A percentile compares a stretch with the other conserved stretches of the same genome.
Conservation (phyloP, 208 protist species). For the Leishmania martiniquensis region DNA sequence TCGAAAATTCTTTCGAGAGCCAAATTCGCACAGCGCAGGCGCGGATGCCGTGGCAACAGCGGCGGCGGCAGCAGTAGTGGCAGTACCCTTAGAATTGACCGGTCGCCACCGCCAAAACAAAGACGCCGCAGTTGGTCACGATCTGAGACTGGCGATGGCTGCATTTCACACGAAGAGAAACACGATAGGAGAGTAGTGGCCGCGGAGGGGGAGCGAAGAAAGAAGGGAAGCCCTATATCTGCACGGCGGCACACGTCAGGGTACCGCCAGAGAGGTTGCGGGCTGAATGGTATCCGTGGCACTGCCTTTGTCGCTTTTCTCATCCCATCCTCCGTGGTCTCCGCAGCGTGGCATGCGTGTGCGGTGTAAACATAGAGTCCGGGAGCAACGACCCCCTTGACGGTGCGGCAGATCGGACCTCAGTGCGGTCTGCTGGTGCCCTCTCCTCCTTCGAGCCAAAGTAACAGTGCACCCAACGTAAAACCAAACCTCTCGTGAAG, state of each 20-base stretch:
- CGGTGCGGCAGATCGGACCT: background rate
- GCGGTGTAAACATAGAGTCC: background rate
- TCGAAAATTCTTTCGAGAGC: background rate
- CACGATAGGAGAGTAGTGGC: background rate
- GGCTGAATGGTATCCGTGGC: background rate
- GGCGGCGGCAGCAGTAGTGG: background rate
- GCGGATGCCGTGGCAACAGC: background rate
- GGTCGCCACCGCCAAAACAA: no score
- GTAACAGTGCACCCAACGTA: background rate
- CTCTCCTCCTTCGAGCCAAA: background rate
- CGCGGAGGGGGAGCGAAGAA: background rate
- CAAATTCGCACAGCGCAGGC: background rate
- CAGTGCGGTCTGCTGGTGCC: background rate
- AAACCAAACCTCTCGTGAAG: background rate
- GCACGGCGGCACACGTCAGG: background rate
- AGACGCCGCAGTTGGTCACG: no score
- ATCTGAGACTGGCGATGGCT: no score
- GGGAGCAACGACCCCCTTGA: background rate
- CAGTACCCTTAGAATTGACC: no score
- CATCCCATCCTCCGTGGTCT: background rate
- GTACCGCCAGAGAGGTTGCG: background rate
- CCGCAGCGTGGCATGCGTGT: background rate
- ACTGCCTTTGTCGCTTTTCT: background rate
- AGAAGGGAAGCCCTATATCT: background rate
- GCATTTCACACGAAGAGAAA: no score